A percentile compares a stretch with the other conserved stretches of the same genome.
These are phyloP conservation scores for Leccinum fibrillosum DNA, from an alignment of 768 basidiomycete species.

Conservation along the genomic window DNA sequence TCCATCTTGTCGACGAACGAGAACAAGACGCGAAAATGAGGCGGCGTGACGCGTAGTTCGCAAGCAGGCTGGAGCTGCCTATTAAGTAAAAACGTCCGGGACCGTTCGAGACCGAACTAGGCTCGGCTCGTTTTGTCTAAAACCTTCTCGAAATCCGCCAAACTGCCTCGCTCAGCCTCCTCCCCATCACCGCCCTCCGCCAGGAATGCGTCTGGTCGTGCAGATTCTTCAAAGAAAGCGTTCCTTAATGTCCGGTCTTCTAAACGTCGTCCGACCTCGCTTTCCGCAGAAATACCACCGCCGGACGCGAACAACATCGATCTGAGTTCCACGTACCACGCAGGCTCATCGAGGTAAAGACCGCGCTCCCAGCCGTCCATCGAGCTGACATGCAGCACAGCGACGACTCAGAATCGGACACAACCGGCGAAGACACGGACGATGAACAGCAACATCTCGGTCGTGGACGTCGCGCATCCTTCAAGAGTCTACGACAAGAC, in stretches of 20 bases:
- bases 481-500: constrained; percentile 29
- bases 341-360: constrained; percentile 73
- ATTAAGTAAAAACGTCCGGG: constrained; percentile 2
- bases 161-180: constrained; percentile 76
- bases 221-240: constrained; percentile 44
- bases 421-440: constrained; percentile 59
- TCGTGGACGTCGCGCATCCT: constrained; percentile 44
- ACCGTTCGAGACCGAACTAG: background rate
- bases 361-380: background rate
- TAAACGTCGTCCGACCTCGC: constrained; percentile 25
- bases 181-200: constrained; percentile 72
- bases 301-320: constrained; percentile 42
- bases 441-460: constrained; percentile 42
- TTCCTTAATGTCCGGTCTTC: constrained; percentile 27
- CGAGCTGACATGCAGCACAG: constrained; percentile 30
- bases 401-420: constrained; percentile 48
- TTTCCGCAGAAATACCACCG: constrained; percentile 17
- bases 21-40: constrained; percentile 9
- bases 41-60: constrained; percentile 15
- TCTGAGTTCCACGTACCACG: constrained; percentile 87
- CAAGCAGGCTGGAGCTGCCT: background rate
- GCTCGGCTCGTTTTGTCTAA: background rate
- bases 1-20: constrained; percentile 21
- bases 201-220: constrained; percentile 49
- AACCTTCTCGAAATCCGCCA: constrained; percentile 32